These are phyloP conservation scores for Epichloe amarillans DNA, from an alignment of 2,329 filamentous ascomycete species.

Conservation along the genomic window DNA sequence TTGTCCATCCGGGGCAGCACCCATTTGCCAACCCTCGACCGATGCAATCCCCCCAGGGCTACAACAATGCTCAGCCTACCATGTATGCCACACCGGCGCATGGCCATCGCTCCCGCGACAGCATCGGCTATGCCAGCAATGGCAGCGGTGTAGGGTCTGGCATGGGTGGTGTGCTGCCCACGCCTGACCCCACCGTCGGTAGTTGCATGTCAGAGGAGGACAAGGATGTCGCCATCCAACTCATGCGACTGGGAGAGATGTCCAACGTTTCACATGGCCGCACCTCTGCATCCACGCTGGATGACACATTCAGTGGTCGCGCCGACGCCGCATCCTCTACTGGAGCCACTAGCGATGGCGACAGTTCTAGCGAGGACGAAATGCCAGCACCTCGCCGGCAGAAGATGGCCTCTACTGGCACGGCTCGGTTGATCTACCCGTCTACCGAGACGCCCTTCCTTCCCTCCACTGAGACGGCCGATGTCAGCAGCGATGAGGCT, in stretches of 20 bases:
- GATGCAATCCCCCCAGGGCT: constrained; percentile 69
- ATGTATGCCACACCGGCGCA: constrained; percentile 50
- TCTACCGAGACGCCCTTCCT: constrained; percentile 41
- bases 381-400: constrained; percentile 45
- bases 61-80: constrained; percentile 37
- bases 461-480: constrained; percentile 34
- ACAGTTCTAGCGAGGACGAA: constrained; percentile 52
- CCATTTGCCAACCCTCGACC: constrained; percentile 66
- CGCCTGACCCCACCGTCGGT: constrained; percentile 90
- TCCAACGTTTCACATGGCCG: constrained; percentile 88
- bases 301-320: constrained; percentile 84
- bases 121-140: constrained; percentile 39
- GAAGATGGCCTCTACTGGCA: constrained; percentile 34
- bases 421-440: constrained; percentile 33
- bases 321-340: constrained; percentile 78
- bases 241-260: constrained; percentile 90
- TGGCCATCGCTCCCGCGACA: constrained; percentile 52
- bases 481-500: constrained; percentile 22
- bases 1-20: constrained; percentile 61
- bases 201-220: constrained; percentile 95
- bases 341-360: constrained; percentile 68
- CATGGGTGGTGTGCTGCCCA: constrained; percentile 55
- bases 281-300: constrained; percentile 82
- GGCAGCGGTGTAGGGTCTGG: constrained; percentile 21
- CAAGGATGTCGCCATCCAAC: constrained; percentile 85